phyloP scores from a whole-genome alignment of 192 early-diverging fungal genomes.

The Haplosporangium gracile region DNA sequence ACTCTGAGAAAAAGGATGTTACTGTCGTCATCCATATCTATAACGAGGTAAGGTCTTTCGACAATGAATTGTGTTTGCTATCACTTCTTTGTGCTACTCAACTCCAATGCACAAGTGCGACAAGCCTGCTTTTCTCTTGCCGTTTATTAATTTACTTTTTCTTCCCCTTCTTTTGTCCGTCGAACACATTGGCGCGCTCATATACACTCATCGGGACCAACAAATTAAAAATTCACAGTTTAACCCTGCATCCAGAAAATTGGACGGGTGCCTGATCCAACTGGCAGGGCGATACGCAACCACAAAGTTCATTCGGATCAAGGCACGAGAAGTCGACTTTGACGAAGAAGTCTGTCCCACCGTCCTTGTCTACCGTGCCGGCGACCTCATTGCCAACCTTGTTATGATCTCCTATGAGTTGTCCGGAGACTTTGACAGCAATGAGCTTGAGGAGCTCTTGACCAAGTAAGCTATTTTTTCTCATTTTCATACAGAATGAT shows the following conservation, averaged over 20 bases:
- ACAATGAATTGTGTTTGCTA: not conserved
- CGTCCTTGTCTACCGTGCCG: constrained; percentile 66
- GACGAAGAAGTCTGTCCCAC: constrained; percentile 69
- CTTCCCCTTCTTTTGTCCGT: not conserved
- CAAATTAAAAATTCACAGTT: not conserved
- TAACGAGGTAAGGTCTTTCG: constrained; percentile 52
- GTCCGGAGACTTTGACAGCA: constrained; percentile 50
- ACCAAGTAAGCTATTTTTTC: constrained; percentile 52
- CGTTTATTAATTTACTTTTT: constrained; percentile 8
- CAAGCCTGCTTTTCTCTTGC: not conserved
- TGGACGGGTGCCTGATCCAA: constrained; percentile 60
- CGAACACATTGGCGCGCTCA: not conserved
- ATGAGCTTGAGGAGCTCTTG: constrained; percentile 64
- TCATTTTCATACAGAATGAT: not conserved
- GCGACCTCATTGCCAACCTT: constrained; percentile 65
- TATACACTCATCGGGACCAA: not conserved
- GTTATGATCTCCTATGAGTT: constrained; percentile 66
- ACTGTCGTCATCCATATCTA: constrained; percentile 67
- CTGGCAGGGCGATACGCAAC: constrained; percentile 63
- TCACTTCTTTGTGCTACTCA: not conserved
- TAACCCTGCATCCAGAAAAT: constrained; percentile 40
- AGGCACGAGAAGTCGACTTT: constrained; percentile 66
- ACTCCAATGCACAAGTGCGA: not conserved
- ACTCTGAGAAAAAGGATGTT: constrained; percentile 62
- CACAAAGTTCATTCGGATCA: constrained; percentile 66